These are phyloP conservation scores for Xylogone sp. DNA, from an alignment of 2,329 filamentous ascomycete species.

Conservation along the genomic window DNA sequence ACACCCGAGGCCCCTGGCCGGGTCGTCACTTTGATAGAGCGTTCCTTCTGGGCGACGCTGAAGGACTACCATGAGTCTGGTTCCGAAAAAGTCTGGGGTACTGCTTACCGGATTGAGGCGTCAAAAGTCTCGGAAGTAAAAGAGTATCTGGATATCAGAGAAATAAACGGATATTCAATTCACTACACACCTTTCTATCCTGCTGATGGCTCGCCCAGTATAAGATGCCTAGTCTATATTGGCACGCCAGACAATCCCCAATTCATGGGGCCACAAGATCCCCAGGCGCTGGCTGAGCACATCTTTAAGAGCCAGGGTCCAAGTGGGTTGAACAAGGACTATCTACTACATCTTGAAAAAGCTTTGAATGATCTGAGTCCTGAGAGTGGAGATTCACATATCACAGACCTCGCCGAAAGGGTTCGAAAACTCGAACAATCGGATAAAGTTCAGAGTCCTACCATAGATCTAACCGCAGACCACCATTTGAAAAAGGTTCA, in stretches of 20 bases:
- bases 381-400: constrained; percentile 78
- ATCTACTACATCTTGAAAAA: constrained; percentile 75
- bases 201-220: constrained; percentile 34
- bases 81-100: constrained; percentile 77
- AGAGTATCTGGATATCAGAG: constrained; percentile 88
- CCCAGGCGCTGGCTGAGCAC: constrained; percentile 71
- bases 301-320: constrained; percentile 75
- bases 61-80: constrained; percentile 61
- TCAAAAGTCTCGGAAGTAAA: constrained; percentile 75
- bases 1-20: constrained; percentile 84
- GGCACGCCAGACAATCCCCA: constrained; percentile 90
- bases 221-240: constrained; percentile 78
- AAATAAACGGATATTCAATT: constrained; percentile 96
- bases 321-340: constrained; percentile 87
- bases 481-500: constrained; percentile 39
- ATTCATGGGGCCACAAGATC: constrained; percentile 81
- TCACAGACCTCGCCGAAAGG: constrained; percentile 74
- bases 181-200: constrained; percentile 83
- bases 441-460: constrained; percentile 12
- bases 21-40: constrained; percentile 88
- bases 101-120: constrained; percentile 79
- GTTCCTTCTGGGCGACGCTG: constrained; percentile 75
- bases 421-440: constrained; percentile 59
- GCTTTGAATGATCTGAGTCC: constrained; percentile 69
- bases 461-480: constrained; percentile 11